phyloP scores from a whole-genome alignment of 306 rosid genomes.

The Vachellia pachyceras region DNA sequence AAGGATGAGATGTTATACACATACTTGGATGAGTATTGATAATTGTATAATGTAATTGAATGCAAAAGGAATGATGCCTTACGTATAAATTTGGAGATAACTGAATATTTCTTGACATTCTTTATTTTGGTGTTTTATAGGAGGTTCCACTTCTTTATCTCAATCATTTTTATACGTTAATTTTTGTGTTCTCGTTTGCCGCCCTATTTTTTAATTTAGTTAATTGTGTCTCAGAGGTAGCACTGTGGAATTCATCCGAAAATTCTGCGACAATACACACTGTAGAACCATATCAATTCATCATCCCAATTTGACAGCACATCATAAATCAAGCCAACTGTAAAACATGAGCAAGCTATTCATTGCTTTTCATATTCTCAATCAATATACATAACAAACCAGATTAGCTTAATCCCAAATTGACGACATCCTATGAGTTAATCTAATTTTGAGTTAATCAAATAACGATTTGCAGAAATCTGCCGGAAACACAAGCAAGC shows the following conservation, averaged over 20 bases:
- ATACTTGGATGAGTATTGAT: slow-evolving; percentile 80
- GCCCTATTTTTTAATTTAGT: not conserved
- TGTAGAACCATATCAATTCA: no score
- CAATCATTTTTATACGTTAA: slow-evolving; percentile 6
- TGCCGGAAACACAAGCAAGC: not conserved
- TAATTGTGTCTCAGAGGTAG: no score
- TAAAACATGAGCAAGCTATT: no score
- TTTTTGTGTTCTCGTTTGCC: not conserved
- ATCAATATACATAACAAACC: not conserved
- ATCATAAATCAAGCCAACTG: no score
- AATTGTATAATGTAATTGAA: slow-evolving; percentile 12
- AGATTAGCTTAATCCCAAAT: not conserved
- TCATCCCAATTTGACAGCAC: no score
- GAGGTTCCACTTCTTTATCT: not conserved
- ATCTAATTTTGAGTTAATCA: not conserved
- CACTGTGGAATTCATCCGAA: no score
- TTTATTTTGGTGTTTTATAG: slow-evolving; percentile 18
- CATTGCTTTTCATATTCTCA: no score
- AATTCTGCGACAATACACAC: no score
- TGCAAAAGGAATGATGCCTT: slow-evolving; percentile 33
- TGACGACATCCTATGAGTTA: not conserved
- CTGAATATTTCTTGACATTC: slow-evolving; percentile 28
- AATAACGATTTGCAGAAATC: not conserved
- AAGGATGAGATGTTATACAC: slow-evolving; percentile 74
- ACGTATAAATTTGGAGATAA: slow-evolving; percentile 28